Evolutionary conservation across 208 protist genomes (phyloP), one percentile per base, ranked within the genome.

Genomic region (Acanthamoeba pearcei): DNA sequence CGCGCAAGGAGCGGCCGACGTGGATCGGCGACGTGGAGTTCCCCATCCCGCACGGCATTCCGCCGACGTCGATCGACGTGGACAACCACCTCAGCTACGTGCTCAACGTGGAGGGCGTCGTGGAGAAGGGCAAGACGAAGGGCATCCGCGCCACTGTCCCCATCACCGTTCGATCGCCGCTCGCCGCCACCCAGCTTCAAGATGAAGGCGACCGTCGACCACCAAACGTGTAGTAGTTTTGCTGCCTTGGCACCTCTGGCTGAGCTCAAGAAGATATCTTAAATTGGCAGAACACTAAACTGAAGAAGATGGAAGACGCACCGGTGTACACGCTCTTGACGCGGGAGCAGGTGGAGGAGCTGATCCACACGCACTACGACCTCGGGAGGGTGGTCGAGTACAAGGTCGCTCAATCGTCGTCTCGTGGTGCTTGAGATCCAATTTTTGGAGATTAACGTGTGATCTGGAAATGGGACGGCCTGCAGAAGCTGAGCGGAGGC

Each of bases 401-500:
- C 17, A 32, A 80, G 72, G 29, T 80, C n/a, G n/a, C n/a, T n/a
- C n/a, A n/a, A n/a, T n/a, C n/a, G n/a, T n/a, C n/a, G n/a, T n/a
- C n/a, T n/a, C n/a, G n/a, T n/a, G n/a, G n/a, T n/a, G n/a, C n/a
- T n/a, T n/a, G n/a, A n/a, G n/a, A n/a, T n/a, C n/a, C n/a, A n/a
- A n/a, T 0, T 32, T 19, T 76, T 76, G 57, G 22, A 64, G 57
- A 76, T 76, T 76, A 19, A 29, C 13, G 27, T 49, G 46, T 0
- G 46, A 49, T 49, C 46, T 49, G 4, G 4, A 3, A 49, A 13
- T 49, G 4, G 8, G 6, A 49, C 46, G 46, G 46, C 32, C 29
- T 80, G 17, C 72, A 80, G 72, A 80, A 80, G 38, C 13, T 80
- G 10, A 80, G n/a, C 38, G 80, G 80, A 64, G 80, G 80, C 17